Evolutionary conservation across 2,329 filamentous ascomycete genomes (phyloP), one percentile per base, ranked within the genome.

Genomic region (Waltergamsia citrina): DNA sequence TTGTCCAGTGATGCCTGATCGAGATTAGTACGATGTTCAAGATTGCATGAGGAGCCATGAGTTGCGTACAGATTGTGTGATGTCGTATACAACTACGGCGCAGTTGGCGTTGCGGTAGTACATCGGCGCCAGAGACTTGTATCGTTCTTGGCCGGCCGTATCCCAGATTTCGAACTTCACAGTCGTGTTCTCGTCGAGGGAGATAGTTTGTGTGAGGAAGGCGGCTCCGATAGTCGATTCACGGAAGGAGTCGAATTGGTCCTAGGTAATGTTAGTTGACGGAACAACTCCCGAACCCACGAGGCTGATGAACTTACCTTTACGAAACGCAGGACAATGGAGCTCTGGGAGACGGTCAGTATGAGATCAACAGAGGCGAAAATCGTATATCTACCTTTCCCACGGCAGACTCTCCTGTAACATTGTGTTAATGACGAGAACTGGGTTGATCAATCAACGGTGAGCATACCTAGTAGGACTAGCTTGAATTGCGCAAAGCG

Each of bases 101-200:
- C 92, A 96, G 75, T 98, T 96, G 49, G 93, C 93, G 59, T 98
- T 98, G 51, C 93, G 74, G 68, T 98, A 98, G 71, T 98, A 98
- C 92, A 98, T 98, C 50, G 92, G 92, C 22, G 92, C 92, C 46
- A 98, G 72, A 10, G 92, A 96, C 72, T 96, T 96, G 75, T 96
- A 98, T 54, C 93, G 79, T 65, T 98, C 92, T 67, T 98, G 92
- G 43, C 92, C 92, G 43, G 92, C 92, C 8, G 92, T 98, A 63
- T 95, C 88, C 88, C 92, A 98, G 57, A 98, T 98, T 65, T 98
- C 92, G 55, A 98, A 98, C 71, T 98, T 98, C 63, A 98, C 90
- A 37, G 92, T 98, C 39, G 92, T 96, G 63, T 79, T 92, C 57
- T 96, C 92, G 59, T 96, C 90, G 62, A 98, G 82, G 38, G 90